Evolutionary conservation across 164 flowering plant species (phyloP).

Genomic region (Protea cynaroides): DNA sequence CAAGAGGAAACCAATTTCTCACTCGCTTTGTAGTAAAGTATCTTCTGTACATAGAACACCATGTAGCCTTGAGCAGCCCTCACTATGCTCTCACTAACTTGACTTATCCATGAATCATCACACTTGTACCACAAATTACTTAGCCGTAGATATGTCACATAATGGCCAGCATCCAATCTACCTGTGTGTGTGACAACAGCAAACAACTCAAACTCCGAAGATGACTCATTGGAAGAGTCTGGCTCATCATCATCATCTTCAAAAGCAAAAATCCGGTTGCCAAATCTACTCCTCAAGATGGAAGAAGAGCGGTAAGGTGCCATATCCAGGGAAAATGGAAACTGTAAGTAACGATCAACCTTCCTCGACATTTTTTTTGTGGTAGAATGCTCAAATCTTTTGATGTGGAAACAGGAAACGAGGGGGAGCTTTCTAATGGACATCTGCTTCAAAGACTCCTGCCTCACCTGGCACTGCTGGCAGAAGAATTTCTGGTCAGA

Average conservation of each 20-base stretch:
- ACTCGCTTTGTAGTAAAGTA: slow-evolving; percentile 53
- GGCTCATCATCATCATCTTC: slow-evolving; percentile 61
- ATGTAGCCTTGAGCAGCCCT: slow-evolving; percentile 83
- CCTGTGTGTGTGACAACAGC: slow-evolving; percentile 91
- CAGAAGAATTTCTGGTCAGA: slow-evolving; percentile 84
- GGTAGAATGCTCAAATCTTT: slow-evolving; percentile 87
- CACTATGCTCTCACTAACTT: slow-evolving; percentile 63
- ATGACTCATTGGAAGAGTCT: slow-evolving; percentile 38
- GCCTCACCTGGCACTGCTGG: slow-evolving; percentile 79
- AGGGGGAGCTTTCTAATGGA: slow-evolving; percentile 81
- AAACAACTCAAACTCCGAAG: slow-evolving; percentile 84
- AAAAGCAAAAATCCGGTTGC: slow-evolving; percentile 63
- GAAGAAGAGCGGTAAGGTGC: slow-evolving; percentile 85
- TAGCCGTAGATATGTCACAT: slow-evolving; percentile 68
- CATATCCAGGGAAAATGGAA: slow-evolving; percentile 84
- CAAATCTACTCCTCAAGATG: slow-evolving; percentile 67
- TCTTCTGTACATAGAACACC: slow-evolving; percentile 85
- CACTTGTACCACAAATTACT: slow-evolving; percentile 85
- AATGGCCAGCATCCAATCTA: slow-evolving; percentile 80
- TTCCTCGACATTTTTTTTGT: slow-evolving; percentile 72
- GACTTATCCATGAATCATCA: slow-evolving; percentile 87
- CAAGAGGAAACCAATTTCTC: slow-evolving; percentile 33
- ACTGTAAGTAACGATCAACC: slow-evolving; percentile 78
- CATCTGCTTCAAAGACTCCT: slow-evolving; percentile 91
- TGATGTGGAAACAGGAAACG: slow-evolving; percentile 88